Percentiles rank a stretch among this genome's conserved stretches.
These are phyloP conservation scores for Simplicillium sp. DNA, from an alignment of 2,329 filamentous ascomycete species.

Conservation along the genomic window DNA sequence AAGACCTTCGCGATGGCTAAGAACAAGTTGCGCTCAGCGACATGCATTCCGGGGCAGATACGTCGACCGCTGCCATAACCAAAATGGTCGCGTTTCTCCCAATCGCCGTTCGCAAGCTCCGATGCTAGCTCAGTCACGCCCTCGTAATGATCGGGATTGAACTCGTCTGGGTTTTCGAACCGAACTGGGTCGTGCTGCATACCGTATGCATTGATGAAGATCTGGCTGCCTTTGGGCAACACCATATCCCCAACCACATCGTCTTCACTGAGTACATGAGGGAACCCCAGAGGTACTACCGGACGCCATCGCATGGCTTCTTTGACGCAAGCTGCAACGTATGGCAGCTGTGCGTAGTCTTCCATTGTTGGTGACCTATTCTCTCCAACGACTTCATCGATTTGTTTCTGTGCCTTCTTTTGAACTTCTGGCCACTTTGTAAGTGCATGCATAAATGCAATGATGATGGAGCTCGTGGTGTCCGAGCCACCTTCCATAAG, in stretches of 20 bases:
- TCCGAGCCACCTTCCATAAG: too few relatives aligned
- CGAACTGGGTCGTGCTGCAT: slow-evolving; percentile 20
- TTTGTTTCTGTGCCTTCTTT: slow-evolving; percentile 7
- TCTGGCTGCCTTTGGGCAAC: slow-evolving; percentile 27
- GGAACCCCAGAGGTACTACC: slow-evolving; percentile 20
- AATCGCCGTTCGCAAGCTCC: slow-evolving; percentile 14
- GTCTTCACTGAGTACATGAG: too few relatives aligned
- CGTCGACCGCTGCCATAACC: slow-evolving; percentile 26
- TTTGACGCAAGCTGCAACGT: slow-evolving; percentile 13
- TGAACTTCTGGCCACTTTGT: slow-evolving; percentile 9
- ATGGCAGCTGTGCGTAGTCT: slow-evolving; percentile 12
- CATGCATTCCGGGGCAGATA: slow-evolving; percentile 28
- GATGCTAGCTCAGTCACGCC: slow-evolving; percentile 16
- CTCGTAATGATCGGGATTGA: slow-evolving; percentile 17
- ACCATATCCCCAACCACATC: slow-evolving; percentile 24
- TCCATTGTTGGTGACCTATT: slow-evolving; percentile 10
- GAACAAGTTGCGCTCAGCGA: slow-evolving; percentile 36
- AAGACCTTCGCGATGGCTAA: slow-evolving; percentile 26
- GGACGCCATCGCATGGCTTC: slow-evolving; percentile 32
- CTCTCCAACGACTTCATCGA: slow-evolving; percentile 11
- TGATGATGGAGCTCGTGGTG: slow-evolving; percentile 16
- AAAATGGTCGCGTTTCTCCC: slow-evolving; percentile 28
- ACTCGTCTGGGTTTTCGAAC: slow-evolving; percentile 16
- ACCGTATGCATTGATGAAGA: slow-evolving; percentile 24
- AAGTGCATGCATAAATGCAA: slow-evolving; percentile 4